Evolutionary conservation across 805 yeast genomes (phyloP).

Genomic region (Wickerhamiella brachini): DNA sequence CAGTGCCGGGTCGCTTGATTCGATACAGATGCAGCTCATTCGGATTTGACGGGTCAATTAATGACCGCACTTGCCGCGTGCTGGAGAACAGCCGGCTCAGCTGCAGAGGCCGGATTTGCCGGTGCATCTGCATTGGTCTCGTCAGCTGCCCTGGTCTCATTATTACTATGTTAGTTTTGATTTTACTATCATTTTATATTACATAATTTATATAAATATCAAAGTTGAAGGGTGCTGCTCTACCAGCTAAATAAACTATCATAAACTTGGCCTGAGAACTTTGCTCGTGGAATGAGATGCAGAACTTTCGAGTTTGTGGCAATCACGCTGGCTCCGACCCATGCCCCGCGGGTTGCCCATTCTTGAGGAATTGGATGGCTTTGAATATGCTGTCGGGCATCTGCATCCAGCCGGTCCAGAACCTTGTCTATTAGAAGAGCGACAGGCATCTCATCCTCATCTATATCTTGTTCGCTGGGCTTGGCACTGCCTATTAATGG

Average conservation of each 20-base stretch:
- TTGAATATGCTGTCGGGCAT: background rate
- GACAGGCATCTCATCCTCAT: conserved; percentile 1
- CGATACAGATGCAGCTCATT: conserved; percentile 29
- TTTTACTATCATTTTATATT: too few relatives aligned
- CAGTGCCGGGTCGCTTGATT: conserved; percentile 30
- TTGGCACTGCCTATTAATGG: conserved; percentile 3
- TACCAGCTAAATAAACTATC: background rate
- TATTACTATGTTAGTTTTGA: too few relatives aligned
- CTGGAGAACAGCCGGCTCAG: conserved; percentile 1
- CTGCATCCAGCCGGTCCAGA: background rate
- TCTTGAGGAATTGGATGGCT: background rate
- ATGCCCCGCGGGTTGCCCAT: background rate
- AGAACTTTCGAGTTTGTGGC: background rate
- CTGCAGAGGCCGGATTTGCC: background rate
- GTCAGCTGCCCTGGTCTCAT: background rate
- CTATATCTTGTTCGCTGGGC: background rate
- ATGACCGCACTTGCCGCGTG: conserved; percentile 5
- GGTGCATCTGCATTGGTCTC: background rate
- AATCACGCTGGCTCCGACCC: conserved; percentile 1
- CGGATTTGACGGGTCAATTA: conserved; percentile 24
- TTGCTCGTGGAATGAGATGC: background rate
- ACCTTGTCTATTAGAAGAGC: background rate
- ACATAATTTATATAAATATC: too few relatives aligned
- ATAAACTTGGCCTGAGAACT: background rate
- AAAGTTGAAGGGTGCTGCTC: too few relatives aligned